phyloP scores from a whole-genome alignment of 108 stramenopile genomes.

The Skeletonema costatum region DNA sequence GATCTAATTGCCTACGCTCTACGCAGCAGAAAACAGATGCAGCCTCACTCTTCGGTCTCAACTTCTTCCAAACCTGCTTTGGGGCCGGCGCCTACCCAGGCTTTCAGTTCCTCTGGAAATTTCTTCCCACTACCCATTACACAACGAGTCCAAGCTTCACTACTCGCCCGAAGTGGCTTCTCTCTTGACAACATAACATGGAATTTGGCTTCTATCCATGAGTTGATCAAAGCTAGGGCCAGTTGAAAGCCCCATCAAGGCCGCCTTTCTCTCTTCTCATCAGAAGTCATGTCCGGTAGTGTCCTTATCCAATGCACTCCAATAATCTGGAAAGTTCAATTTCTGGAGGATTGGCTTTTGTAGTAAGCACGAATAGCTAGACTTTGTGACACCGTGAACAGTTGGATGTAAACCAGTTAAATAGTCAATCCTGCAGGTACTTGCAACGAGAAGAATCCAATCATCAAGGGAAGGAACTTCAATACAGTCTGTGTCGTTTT shows the following conservation, averaged over 20 bases:
- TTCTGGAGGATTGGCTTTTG: constrained; percentile 77
- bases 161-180: constrained; percentile 57
- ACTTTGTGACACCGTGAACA: constrained; percentile 85
- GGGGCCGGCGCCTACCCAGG: constrained; percentile 27
- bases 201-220: constrained; percentile 70
- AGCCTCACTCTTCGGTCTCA: neutral
- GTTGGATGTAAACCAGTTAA: constrained; percentile 97
- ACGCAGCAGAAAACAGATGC: neutral
- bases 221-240: constrained; percentile 77
- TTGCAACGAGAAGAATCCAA: constrained; percentile 93
- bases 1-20: neutral
- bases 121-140: neutral
- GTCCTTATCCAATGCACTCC: constrained; percentile 78
- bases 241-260: constrained; percentile 71
- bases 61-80: neutral
- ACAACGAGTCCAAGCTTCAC: constrained; percentile 61
- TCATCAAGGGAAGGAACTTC: constrained; percentile 93
- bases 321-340: constrained; percentile 87
- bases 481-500: constrained; percentile 73
- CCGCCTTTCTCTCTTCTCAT: constrained; percentile 78
- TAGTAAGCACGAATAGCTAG: constrained; percentile 76
- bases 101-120: constrained; percentile 43
- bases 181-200: constrained; percentile 79
- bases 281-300: constrained; percentile 72
- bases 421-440: constrained; percentile 96